Evolutionary conservation across 108 stramenopile species (phyloP), one percentile per base, ranked within the genome.

Genomic region (Epipyxis sp.): DNA sequence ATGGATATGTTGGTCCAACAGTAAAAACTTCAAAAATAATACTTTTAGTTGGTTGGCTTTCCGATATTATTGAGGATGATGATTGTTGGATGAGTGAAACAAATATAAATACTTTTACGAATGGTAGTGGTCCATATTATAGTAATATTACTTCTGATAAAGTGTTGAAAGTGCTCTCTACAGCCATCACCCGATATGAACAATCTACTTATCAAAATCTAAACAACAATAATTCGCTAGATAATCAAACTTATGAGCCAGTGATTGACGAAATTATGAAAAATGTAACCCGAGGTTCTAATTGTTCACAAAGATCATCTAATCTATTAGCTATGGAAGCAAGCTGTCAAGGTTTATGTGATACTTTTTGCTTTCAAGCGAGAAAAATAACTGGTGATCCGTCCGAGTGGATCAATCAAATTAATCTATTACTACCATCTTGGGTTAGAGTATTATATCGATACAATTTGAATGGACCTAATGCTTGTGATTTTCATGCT

Each of bases 1-100:
- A 74, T 74, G 71, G 71, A 6, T 39, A 43, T 34, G 71, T 43
- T 27, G 43, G 32, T 13, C 16, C 40, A 32, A 43, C 35, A 13
- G 3, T 74, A 32, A 46, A 74, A 20, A 3, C 35, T 13, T 43
- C 71, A 6, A 74, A 74, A 57, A 32, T 74, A 29, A 42, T 74
- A 6, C 43, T 74, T 10, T 39, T 74, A 6, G 34, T 74, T 57
- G 71, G 71, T 35, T 74, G 71, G 71, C 25, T 74, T 3, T 65
- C 61, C 6, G 43, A 57, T 27, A 57, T 54, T 34, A 3, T 42
- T 29, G 46, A 74, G 20, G n/a, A 34, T 74, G 34, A 27, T 37
- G 65, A 68, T 25, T 20, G 16, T 37, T 68, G 65, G 65, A 37
- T 41, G 65, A 68, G 20, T 16, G 65, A 68, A 40, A 16, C 16